Percentiles rank a stretch among this genome's conserved stretches.
Conservation (phyloP, 768 basidiomycete genomes). For the Boletus sensibilis region DNA sequence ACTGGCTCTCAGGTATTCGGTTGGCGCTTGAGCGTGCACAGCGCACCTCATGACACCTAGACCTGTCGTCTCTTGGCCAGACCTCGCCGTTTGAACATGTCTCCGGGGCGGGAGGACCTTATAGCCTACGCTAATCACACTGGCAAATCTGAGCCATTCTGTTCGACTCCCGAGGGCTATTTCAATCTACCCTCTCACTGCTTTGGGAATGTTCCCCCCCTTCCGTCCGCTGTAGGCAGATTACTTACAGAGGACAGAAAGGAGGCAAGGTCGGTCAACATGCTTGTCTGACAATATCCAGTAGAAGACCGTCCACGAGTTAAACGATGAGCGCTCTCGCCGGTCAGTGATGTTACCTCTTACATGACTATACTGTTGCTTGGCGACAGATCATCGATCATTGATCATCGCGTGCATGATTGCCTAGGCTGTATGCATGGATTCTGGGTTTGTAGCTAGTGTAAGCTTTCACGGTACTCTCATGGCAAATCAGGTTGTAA, state of each 20-base stretch:
- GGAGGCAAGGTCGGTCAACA: conserved; percentile 6
- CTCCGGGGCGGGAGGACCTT: neutral
- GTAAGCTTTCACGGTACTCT: neutral
- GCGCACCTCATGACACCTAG: neutral
- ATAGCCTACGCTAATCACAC: neutral
- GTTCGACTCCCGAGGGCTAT: neutral
- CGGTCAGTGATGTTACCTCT: neutral
- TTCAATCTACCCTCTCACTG: neutral
- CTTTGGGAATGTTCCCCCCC: neutral
- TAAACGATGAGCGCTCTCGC: neutral
- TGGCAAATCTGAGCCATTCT: neutral
- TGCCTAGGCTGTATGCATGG: neutral
- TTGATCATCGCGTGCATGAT: neutral
- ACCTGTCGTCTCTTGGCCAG: neutral
- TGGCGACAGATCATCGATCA: neutral
- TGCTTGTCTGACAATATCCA: neutral
- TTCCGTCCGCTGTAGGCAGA: conserved; percentile 29
- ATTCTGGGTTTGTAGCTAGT: neutral
- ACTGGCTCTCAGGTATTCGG: neutral
- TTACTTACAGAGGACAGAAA: conserved; percentile 22
- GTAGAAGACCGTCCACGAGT: neutral
- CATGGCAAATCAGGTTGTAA: neutral
- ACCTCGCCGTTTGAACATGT: neutral
- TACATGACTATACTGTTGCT: no score
- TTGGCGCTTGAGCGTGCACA: neutral